Base-by-base conservation (phyloP, 106 monocot species). In the Chionographis japonica region DNA sequence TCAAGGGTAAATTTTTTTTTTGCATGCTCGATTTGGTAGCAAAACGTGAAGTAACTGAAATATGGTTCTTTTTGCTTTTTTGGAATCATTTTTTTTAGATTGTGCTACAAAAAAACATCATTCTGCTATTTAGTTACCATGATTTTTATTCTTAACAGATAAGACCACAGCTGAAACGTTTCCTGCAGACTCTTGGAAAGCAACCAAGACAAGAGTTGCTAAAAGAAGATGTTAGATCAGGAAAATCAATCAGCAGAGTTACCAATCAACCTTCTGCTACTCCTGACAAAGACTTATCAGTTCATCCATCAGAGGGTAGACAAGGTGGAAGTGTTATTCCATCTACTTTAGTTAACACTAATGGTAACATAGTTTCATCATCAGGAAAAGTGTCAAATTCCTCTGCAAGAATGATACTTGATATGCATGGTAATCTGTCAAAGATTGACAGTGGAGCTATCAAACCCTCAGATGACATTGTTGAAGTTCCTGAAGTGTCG, bases 201-300 rank as follows among this genome's bases (percentile, higher is more conserved):
- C 80, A 78, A 66, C 50, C 78, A 71, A 92, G 83, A 50, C 86
- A 75, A 61, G 94, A 90, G 3, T 15, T 68, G 11, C 13, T 52
- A 27, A 90, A 85, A 56, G 97, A 98, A 66, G 92, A 93, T 43
- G 16, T 8, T 74, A 98, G 85, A 87, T 66, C 87, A 61, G 82
- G 87, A 52, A 98, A 92, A 85, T 67, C 74, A 40, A 50, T 65
- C 8, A 58, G 67, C 71, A 83, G 80, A 60, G 67, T 3, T 68
- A 39, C 56, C 6, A 68, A n/a, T 65, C 88, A 88, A 39, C 35
- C 55, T 19, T 79, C 85, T 74, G 63, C 79, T 67, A 14, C 73
- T 66, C 46, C 36, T 58, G 87, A 77, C 12, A 77, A 62, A 70
- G 87, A 91, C 58, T 15, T 51, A 12, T 52, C 53, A 46, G 50